phyloP scores from a whole-genome alignment of 2,329 filamentous ascomycete genomes.

The Parasarocladium wereldwijsianum region DNA sequence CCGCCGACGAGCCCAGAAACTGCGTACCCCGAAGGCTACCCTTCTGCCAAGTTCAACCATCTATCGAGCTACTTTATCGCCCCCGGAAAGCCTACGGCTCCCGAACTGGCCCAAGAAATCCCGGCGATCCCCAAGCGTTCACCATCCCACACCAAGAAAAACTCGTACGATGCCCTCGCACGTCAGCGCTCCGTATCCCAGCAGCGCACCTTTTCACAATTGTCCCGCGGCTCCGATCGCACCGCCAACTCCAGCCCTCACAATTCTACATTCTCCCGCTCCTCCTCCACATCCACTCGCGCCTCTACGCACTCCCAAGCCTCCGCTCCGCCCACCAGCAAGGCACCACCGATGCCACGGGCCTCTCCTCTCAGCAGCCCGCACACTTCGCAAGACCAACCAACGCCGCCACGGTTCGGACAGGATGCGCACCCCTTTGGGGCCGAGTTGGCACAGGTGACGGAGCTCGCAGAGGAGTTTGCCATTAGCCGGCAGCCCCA shows the following conservation, averaged over 20 bases:
- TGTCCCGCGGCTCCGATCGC: constrained; percentile 37
- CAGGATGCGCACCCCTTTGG: constrained; percentile 59
- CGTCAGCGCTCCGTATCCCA: constrained; percentile 48
- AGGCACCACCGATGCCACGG: constrained; percentile 16
- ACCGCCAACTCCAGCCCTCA: constrained; percentile 40
- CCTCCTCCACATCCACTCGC: constrained; percentile 39
- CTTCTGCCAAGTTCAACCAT: constrained; percentile 49
- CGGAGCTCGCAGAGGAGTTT: constrained; percentile 85
- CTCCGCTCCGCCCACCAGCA: constrained; percentile 15
- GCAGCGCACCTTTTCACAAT: constrained; percentile 43
- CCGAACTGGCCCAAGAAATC: constrained; percentile 29
- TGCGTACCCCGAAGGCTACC: constrained; percentile 26
- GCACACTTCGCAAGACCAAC: constrained; percentile 4
- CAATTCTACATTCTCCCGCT: constrained; percentile 40
- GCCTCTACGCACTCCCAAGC: constrained; percentile 30
- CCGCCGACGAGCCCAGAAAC: constrained; percentile 56
- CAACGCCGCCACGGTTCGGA: constrained; percentile 11
- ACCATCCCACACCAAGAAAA: constrained; percentile 78
- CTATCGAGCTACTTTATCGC: constrained; percentile 50
- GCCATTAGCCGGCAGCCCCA: constrained; percentile 43
- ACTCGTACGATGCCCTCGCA: constrained; percentile 57
- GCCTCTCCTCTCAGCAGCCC: constrained; percentile 19
- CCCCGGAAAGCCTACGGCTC: constrained; percentile 28
- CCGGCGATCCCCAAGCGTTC: constrained; percentile 66
- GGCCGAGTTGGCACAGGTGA: constrained; percentile 78